phyloP scores from a whole-genome alignment of 2,329 filamentous ascomycete species.

The Clarireedia hainanense region DNA sequence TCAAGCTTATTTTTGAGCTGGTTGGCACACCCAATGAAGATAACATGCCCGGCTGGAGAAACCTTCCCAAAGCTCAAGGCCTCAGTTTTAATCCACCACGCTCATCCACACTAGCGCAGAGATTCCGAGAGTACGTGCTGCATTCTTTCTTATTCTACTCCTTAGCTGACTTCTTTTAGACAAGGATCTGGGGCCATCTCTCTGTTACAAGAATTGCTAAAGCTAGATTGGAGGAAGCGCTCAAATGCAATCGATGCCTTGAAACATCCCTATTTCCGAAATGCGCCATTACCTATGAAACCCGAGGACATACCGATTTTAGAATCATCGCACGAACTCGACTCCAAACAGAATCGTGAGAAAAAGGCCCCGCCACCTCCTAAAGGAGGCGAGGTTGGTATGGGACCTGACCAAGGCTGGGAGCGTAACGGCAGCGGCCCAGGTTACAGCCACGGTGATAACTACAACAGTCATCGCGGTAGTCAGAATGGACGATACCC shows the following conservation, averaged over 20 bases:
- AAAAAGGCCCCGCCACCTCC: slow-evolving; percentile 80
- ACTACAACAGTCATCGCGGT: slow-evolving; percentile 19
- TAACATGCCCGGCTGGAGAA: slow-evolving; percentile 86
- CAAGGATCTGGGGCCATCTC: slow-evolving; percentile 66
- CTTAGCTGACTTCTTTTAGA: slow-evolving; percentile 32
- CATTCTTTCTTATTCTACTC: slow-evolving; percentile 10
- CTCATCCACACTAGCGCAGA: slow-evolving; percentile 57
- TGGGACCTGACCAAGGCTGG: slow-evolving; percentile 42
- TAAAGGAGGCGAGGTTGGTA: slow-evolving; percentile 81
- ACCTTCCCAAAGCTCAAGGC: slow-evolving; percentile 72
- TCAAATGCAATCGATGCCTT: slow-evolving; percentile 93
- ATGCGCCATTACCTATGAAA: slow-evolving; percentile 65
- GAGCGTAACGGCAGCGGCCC: slow-evolving; percentile 23
- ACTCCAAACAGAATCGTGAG: slow-evolving; percentile 82
- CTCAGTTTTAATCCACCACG: slow-evolving; percentile 51
- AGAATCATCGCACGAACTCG: slow-evolving; percentile 94
- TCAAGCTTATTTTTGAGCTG: slow-evolving; percentile 88
- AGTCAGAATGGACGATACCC: slow-evolving; percentile 7
- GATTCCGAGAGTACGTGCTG: slow-evolving; percentile 62
- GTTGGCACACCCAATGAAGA: slow-evolving; percentile 84
- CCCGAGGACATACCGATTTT: slow-evolving; percentile 86
- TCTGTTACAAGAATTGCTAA: slow-evolving; percentile 73
- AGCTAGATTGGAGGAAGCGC: slow-evolving; percentile 78
- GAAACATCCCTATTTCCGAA: slow-evolving; percentile 85
- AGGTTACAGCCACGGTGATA: slow-evolving; percentile 20